Evolutionary conservation across 2,329 filamentous ascomycete genomes (phyloP), one percentile per base, ranked within the genome.

Genomic region (Penicillium fuscoglaucum): DNA sequence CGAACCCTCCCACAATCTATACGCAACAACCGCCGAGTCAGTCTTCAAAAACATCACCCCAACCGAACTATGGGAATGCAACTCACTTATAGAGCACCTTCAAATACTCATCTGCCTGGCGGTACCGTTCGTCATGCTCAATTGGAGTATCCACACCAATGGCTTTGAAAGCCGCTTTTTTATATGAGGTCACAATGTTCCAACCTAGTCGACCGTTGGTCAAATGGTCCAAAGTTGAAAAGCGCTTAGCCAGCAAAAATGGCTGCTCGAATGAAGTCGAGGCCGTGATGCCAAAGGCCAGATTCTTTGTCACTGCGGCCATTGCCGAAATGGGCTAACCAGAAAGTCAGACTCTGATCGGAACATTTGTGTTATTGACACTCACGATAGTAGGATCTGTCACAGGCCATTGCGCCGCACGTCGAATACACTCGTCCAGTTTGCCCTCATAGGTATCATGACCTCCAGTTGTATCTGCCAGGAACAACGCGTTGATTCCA

Each of bases 161-260:
- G 0, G 84, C 84, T 65, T 87, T 86, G 70, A 86, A 85, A 0
- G 85, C 84, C 0, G 82, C 79, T 65, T 87, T 87, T 68, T 84
- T 85, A 79, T 82, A 87, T 1, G 78, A 81, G 0, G 85, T 88
- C 0, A 89, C 86, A 21, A 89, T 87, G 60, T 89, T 89, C 86
- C 86, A 87, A 0, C 84, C 85, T 35, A 88, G 79, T 0, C 86
- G 77, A 0, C 85, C 86, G 3, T 80, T 76, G 0, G 86, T 88
- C 44, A 88, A 74, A 68, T 88, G 85, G 58, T 88, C 85, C 0
- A 88, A 70, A 0, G 83, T 86, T 0, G 83, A 86, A 55, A 88
- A 86, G 0, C 84, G 76, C 67, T 86, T 86, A 0, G 85, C 86
- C 0, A 88, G 73, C 1, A 87, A 70, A 58, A 86, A 88, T 0